Conservation (phyloP, 345 rosid genomes). For the Brassica rapa region DNA sequence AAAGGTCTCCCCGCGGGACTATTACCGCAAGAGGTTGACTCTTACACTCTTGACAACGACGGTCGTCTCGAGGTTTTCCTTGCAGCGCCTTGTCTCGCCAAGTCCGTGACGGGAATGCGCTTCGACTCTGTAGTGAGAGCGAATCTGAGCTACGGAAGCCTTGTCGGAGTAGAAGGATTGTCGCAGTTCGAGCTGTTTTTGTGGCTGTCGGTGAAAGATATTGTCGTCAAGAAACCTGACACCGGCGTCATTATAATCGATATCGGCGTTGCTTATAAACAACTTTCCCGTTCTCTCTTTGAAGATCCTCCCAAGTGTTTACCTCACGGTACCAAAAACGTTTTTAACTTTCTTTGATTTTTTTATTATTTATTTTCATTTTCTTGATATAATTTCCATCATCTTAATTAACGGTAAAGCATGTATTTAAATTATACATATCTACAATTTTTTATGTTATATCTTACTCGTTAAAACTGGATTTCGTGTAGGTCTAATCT, state of each 20-base stretch:
- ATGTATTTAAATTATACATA: background rate
- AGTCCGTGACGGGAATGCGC: slow-evolving; percentile 62
- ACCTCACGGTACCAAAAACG: slow-evolving; percentile 50
- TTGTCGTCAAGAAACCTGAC: slow-evolving; percentile 69
- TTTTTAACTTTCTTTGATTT: background rate
- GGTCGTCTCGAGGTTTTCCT: slow-evolving; percentile 81
- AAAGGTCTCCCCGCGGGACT: slow-evolving; percentile 85
- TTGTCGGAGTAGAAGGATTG: slow-evolving; percentile 73
- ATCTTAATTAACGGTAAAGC: background rate
- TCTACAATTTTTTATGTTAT: background rate
- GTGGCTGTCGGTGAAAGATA: slow-evolving; percentile 86
- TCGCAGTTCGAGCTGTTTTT: slow-evolving; percentile 80
- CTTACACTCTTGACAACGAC: slow-evolving; percentile 53
- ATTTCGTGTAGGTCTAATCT: background rate
- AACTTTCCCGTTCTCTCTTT: slow-evolving; percentile 75
- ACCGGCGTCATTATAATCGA: slow-evolving; percentile 89
- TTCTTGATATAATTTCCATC: background rate
- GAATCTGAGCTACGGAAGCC: slow-evolving; percentile 76
- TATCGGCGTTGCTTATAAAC: slow-evolving; percentile 86
- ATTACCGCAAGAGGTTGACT: slow-evolving; percentile 73
- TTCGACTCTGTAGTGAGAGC: slow-evolving; percentile 76
- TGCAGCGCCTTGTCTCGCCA: slow-evolving; percentile 72
- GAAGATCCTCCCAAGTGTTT: slow-evolving; percentile 83
- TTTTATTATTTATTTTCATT: background rate
- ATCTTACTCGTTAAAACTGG: background rate